phyloP scores from a whole-genome alignment of 768 basidiomycete species.

The Mycena latifolia region DNA sequence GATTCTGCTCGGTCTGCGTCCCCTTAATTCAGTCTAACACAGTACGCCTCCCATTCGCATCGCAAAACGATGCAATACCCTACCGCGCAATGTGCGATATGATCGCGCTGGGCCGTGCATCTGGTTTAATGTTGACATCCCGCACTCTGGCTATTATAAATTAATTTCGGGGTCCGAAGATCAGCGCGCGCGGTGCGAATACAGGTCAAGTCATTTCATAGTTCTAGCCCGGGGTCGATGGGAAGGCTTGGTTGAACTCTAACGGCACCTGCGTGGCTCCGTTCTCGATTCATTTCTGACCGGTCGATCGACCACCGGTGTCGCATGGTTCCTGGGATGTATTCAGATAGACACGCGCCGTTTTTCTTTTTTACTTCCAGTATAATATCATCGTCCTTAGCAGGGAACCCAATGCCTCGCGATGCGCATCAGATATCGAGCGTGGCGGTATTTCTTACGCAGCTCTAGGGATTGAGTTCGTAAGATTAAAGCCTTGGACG shows the following conservation, averaged over 20 bases:
- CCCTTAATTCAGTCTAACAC: constrained; percentile 7
- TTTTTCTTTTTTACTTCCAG: too few relatives aligned
- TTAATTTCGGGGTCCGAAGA: constrained; percentile 4
- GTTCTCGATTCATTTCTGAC: background rate
- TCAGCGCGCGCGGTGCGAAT: background rate
- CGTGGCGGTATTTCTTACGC: background rate
- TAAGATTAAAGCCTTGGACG: background rate
- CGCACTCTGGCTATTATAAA: background rate
- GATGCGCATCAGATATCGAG: background rate
- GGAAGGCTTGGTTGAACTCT: background rate
- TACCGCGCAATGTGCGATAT: background rate
- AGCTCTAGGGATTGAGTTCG: background rate
- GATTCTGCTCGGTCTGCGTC: background rate
- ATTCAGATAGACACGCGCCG: background rate
- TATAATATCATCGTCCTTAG: too few relatives aligned
- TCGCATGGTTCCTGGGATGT: background rate
- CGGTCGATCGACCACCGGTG: constrained; percentile 10
- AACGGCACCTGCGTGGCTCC: background rate
- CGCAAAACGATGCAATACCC: too few relatives aligned
- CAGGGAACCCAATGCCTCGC: too few relatives aligned
- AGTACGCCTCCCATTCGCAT: background rate
- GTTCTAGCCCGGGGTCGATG: background rate
- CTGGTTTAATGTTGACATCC: background rate
- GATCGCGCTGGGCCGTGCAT: background rate
- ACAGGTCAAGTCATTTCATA: background rate